Percentiles rank a stretch among this genome's conserved stretches.
Conservation (phyloP, 352 stramenopile genomes). For the Pythium dissotocum region DNA sequence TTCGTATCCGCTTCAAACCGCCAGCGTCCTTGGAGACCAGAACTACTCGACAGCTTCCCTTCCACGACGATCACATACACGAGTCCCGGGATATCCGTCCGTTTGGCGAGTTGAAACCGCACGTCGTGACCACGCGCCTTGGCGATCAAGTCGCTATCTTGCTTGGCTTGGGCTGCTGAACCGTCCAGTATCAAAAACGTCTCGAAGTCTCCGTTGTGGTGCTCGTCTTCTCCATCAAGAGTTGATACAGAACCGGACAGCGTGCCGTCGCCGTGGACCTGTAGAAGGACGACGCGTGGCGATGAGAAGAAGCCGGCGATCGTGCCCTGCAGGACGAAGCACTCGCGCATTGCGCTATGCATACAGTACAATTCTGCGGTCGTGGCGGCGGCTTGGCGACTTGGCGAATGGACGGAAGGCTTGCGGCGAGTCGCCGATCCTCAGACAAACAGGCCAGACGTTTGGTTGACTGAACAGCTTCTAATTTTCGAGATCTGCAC, state of each 20-base stretch:
- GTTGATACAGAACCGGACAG: neutral
- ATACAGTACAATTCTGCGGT: no score
- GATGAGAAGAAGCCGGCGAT: neutral
- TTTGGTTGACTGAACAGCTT: neutral
- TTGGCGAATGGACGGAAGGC: no score
- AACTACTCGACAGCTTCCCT: neutral
- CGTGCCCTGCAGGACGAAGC: neutral
- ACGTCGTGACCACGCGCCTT: neutral
- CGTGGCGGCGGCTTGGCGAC: no score
- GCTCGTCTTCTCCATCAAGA: neutral
- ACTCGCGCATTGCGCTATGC: neutral
- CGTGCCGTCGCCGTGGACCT: neutral
- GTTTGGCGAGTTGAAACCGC: constrained; percentile 8
- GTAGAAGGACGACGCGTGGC: neutral
- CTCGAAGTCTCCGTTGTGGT: neutral
- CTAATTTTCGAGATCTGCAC: neutral
- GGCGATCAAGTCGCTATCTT: neutral
- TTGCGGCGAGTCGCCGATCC: neutral
- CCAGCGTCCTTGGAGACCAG: neutral
- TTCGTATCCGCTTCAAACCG: neutral
- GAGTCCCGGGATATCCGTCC: neutral
- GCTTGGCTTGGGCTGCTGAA: neutral
- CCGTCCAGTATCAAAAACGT: neutral
- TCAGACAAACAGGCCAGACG: neutral
- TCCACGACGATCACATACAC: constrained; percentile 1